Evolutionary conservation across 2,329 filamentous ascomycete species (phyloP).

Genomic region (Elsinoe fawcettii): DNA sequence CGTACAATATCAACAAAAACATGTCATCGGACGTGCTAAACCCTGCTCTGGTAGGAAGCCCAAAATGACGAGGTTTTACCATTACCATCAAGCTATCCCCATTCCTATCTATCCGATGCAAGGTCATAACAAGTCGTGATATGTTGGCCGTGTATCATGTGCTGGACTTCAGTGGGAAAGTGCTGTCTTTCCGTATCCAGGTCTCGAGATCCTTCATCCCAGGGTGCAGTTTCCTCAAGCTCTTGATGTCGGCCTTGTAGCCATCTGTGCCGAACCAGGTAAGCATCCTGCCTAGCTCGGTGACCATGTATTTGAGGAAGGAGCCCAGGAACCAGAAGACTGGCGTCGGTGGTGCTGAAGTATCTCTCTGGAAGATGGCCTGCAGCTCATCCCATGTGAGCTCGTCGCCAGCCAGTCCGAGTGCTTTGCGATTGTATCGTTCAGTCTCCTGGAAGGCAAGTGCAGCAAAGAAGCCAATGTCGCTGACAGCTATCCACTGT

Average conservation of each 20-base stretch:
- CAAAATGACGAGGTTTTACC: not conserved
- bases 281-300: slow-evolving; percentile 28
- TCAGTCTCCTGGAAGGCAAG: slow-evolving; percentile 41
- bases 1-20: too few species aligned
- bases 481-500: slow-evolving; percentile 38
- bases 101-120: not conserved
- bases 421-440: slow-evolving; percentile 38
- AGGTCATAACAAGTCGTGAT: not conserved
- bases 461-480: slow-evolving; percentile 48
- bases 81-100: not conserved
- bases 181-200: slow-evolving; percentile 28
- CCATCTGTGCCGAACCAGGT: slow-evolving; percentile 45
- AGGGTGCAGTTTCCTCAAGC: slow-evolving; percentile 38
- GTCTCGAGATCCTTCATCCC: slow-evolving; percentile 33
- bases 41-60: not conserved
- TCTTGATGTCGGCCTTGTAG: slow-evolving; percentile 41
- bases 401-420: slow-evolving; percentile 48
- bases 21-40: too few species aligned
- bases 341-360: slow-evolving; percentile 37
- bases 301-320: slow-evolving; percentile 37
- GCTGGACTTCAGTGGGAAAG: slow-evolving; percentile 20
- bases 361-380: slow-evolving; percentile 40
- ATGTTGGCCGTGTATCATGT: not conserved
- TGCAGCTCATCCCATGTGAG: slow-evolving; percentile 43
- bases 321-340: slow-evolving; percentile 39